These are phyloP conservation scores for Trametes gibbosa DNA, from an alignment of 768 basidiomycete genomes.

Conservation along the genomic window DNA sequence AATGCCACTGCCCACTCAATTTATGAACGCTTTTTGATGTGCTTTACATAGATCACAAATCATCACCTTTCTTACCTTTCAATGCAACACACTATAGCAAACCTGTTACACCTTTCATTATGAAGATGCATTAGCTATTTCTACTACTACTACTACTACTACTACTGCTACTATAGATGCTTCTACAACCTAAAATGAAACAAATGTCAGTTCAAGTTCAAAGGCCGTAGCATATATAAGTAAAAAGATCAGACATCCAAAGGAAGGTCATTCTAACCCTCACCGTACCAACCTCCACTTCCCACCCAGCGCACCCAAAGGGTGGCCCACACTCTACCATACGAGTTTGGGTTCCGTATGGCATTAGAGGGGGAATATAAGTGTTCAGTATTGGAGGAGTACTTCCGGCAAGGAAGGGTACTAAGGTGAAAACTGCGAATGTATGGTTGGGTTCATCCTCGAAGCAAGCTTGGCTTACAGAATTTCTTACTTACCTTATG, in stretches of 20 bases:
- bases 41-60: too few relatives aligned
- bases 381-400: conserved; percentile 74
- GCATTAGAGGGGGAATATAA: conserved; percentile 64
- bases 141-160: background rate
- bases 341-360: conserved; percentile 66
- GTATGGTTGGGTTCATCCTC: conserved; percentile 53
- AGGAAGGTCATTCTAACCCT: conserved; percentile 72
- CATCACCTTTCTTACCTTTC: background rate
- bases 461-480: background rate
- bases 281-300: conserved; percentile 74
- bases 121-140: background rate
- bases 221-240: background rate
- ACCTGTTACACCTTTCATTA: too few relatives aligned
- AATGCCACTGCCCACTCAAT: too few relatives aligned
- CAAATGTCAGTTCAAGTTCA: background rate
- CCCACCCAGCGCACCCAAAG: conserved; percentile 64
- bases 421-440: conserved; percentile 91
- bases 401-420: conserved; percentile 53
- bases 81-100: too few relatives aligned
- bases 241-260: conserved; percentile 79
- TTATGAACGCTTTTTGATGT: too few relatives aligned
- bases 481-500: background rate
- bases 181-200: background rate
- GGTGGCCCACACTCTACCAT: conserved; percentile 65
- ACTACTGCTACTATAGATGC: background rate